Conservation (phyloP, 495 filamentous ascomycete genomes). For the Aspergillus baeticus region DNA sequence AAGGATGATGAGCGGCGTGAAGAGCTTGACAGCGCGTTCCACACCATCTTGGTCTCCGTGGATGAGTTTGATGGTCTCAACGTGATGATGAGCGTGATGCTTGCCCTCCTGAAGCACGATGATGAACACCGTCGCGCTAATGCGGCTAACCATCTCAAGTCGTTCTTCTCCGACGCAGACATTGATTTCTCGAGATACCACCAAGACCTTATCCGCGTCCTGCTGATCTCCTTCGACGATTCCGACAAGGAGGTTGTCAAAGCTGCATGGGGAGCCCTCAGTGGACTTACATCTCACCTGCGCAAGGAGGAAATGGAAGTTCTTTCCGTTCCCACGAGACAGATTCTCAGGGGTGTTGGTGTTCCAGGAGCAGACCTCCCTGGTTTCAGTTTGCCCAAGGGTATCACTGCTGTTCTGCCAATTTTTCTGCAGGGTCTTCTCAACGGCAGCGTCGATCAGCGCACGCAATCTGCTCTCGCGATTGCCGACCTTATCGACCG, state of each 20-base stretch:
- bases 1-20: constrained; percentile 71
- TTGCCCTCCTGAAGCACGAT: constrained; percentile 84
- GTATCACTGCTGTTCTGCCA: constrained; percentile 92
- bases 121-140: constrained; percentile 79
- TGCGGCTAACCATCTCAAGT: constrained; percentile 78
- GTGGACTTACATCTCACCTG: constrained; percentile 79
- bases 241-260: constrained; percentile 82
- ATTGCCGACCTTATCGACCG: constrained; percentile 95
- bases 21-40: constrained; percentile 78
- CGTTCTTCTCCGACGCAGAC: constrained; percentile 79
- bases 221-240: constrained; percentile 92
- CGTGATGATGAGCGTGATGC: constrained; percentile 87
- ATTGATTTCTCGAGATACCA: constrained; percentile 93
- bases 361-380: constrained; percentile 80
- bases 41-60: constrained; percentile 84
- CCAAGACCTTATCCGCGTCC: constrained; percentile 83
- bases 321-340: constrained; percentile 81
- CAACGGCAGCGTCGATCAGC: constrained; percentile 89
- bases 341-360: constrained; percentile 81
- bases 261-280: constrained; percentile 87
- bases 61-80: constrained; percentile 97
- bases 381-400: constrained; percentile 92
- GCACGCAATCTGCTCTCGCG: constrained; percentile 85
- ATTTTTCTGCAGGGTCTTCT: constrained; percentile 98
- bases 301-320: constrained; percentile 99